phyloP scores from a whole-genome alignment of 2,329 filamentous ascomycete species.

The Talaromyces sp. region DNA sequence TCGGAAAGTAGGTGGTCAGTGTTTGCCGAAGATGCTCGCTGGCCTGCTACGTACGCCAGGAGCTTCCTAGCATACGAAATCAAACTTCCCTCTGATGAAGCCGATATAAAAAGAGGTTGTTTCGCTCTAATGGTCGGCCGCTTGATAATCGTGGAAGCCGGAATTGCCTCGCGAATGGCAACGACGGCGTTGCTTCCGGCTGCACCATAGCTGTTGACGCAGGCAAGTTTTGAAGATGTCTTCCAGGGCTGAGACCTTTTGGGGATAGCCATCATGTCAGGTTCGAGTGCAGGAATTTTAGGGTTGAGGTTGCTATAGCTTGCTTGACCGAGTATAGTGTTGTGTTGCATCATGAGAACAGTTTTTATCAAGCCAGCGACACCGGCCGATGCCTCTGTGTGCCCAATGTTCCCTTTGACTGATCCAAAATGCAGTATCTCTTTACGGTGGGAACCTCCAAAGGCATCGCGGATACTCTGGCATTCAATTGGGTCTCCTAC shows the following conservation, averaged over 20 bases:
- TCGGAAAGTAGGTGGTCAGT: neutral
- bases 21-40: neutral
- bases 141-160: neutral
- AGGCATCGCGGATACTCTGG: constrained; percentile 11
- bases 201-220: constrained; percentile 28
- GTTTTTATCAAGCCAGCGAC: constrained; percentile 22
- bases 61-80: constrained; percentile 5
- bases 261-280: constrained; percentile 17
- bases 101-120: constrained; percentile 6
- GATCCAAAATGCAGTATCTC: constrained; percentile 22
- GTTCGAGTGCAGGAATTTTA: constrained; percentile 14
- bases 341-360: constrained; percentile 21
- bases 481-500: constrained; percentile 21
- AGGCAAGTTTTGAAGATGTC: constrained; percentile 6
- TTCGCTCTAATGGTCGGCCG: constrained; percentile 3
- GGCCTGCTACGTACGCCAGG: neutral
- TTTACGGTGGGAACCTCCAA: constrained; percentile 7
- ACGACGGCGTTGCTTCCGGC: constrained; percentile 24
- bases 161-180: constrained; percentile 19
- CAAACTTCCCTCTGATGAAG: constrained; percentile 1
- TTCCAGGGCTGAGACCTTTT: constrained; percentile 12
- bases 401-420: constrained; percentile 30
- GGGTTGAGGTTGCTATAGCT: constrained; percentile 20
- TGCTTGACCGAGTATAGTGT: constrained; percentile 19
- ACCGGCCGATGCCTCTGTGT: constrained; percentile 27